These are phyloP conservation scores for Termitomyces sp. DNA, from an alignment of 768 basidiomycete genomes.

Conservation along the genomic window DNA sequence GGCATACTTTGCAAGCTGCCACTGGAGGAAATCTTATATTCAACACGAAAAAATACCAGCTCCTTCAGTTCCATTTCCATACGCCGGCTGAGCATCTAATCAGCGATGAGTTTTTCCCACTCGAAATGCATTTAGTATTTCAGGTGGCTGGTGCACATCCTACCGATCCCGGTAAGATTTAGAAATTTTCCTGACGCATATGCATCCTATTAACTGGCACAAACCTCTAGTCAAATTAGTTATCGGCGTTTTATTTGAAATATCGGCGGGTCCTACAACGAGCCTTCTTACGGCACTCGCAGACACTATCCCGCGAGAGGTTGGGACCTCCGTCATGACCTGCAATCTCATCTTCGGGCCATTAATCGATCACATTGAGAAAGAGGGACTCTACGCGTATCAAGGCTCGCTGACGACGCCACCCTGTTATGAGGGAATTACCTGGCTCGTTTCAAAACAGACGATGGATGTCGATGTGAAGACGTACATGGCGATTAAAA, in stretches of 20 bases:
- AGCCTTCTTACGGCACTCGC: conserved; percentile 2
- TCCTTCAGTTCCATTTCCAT: conserved; percentile 12
- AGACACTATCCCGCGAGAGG: background rate
- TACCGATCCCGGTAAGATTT: background rate
- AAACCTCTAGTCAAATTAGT: background rate
- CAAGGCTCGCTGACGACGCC: conserved; percentile 11
- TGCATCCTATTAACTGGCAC: background rate
- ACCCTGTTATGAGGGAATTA: conserved; percentile 6
- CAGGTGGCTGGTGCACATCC: background rate
- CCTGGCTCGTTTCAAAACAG: conserved; percentile 4
- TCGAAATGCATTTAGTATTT: conserved; percentile 13
- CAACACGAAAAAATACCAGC: background rate
- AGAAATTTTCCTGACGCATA: background rate
- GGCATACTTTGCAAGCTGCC: background rate
- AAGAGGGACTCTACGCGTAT: background rate
- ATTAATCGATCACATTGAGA: background rate
- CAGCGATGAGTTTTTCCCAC: conserved; percentile 3
- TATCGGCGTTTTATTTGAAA: conserved; percentile 6
- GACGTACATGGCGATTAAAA: conserved; percentile 5
- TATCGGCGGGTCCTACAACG: background rate
- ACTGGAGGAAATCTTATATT: background rate
- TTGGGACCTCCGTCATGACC: background rate
- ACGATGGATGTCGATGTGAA: background rate
- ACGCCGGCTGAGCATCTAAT: conserved; percentile 11
- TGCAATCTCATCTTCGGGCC: background rate